Percentiles rank a stretch among this genome's conserved stretches.
Evolutionary conservation across 179 eudicot genomes (phyloP).

Genomic region (Heliamphora pulchella): DNA sequence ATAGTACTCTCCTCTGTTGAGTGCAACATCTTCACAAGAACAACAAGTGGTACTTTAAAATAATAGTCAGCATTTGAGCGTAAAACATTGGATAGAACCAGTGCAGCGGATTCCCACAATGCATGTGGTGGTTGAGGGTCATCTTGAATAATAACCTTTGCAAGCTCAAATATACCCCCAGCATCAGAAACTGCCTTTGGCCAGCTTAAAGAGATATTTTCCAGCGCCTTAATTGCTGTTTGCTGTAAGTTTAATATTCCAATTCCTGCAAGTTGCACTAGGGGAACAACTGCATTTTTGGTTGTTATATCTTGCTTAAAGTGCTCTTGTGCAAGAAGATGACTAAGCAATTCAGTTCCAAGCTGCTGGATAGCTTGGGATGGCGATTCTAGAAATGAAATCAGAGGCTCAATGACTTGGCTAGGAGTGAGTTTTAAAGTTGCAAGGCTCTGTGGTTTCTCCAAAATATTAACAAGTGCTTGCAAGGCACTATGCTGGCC

Average conservation of each 20-base stretch:
- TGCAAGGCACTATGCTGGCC: slow-evolving; percentile 74
- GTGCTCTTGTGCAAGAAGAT: slow-evolving; percentile 66
- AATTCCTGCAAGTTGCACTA: slow-evolving; percentile 68
- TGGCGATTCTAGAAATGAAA: slow-evolving; percentile 58
- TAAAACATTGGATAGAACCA: slow-evolving; percentile 52
- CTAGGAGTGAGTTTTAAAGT: slow-evolving; percentile 48
- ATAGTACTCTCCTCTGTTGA: slow-evolving; percentile 42
- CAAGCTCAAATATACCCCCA: slow-evolving; percentile 56
- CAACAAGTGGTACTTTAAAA: slow-evolving; percentile 47
- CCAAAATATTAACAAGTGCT: slow-evolving; percentile 65
- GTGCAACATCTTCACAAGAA: slow-evolving; percentile 55
- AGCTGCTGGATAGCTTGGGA: slow-evolving; percentile 76
- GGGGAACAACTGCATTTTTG: slow-evolving; percentile 57
- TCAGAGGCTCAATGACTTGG: slow-evolving; percentile 57
- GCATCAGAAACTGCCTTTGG: slow-evolving; percentile 66
- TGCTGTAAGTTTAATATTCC: slow-evolving; percentile 66
- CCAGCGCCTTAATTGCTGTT: slow-evolving; percentile 54
- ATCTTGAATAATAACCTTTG: slow-evolving; percentile 59
- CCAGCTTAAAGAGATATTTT: slow-evolving; percentile 53
- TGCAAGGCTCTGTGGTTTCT: slow-evolving; percentile 59
- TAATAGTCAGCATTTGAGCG: slow-evolving; percentile 39
- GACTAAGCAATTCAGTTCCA: slow-evolving; percentile 60
- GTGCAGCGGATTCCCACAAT: slow-evolving; percentile 62
- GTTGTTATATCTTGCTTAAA: slow-evolving; percentile 68
- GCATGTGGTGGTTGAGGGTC: slow-evolving; percentile 55